Evolutionary conservation across 148 eudicot genomes (phyloP), one percentile per base, ranked within the genome.

Genomic region (Fagopyrum homotropicum): DNA sequence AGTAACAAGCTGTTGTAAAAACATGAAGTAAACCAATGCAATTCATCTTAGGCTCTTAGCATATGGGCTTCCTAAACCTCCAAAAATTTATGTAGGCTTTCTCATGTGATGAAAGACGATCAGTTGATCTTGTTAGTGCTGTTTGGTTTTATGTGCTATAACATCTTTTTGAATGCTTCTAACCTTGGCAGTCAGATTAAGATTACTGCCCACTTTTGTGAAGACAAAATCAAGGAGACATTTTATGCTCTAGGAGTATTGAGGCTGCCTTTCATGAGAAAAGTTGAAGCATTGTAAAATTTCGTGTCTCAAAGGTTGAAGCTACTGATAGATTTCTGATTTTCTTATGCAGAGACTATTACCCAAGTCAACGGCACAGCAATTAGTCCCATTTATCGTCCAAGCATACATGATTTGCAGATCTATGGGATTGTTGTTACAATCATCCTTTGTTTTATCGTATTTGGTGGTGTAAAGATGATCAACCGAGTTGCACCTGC

Each of bases 401-500:
- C 97, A 43, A 96, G 92, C 84, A 77, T 96, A 79, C 99, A 96
- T 78, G 99, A 96, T 79, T 82, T 96, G 83, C 99, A 96, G 81
- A 84, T 96, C 77, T 96, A 96, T 82, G 99, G 99, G 83, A 88
- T 96, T 75, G 77, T 96, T 77, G 97, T 96, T 80, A 90, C 99
- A 74, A 89, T 96, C 83, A 71, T 92, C 84, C 88, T 96, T 72
- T 88, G 92, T 56, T 96, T 96, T 80, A 87, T 96, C 68, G 99
- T 96, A 72, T 96, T 96, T 79, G 99, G 99, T 81, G 99, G 99
- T 55, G 99, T 96, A 75, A 96, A 92, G 86, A 92, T 92, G 86
- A 96, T 96, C 77, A 96, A 96, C 78, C 85, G 94, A 56, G 99
- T 96, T 70, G 99, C 99, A 22, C 98, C 99, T 78, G 93, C 98